Evolutionary conservation across 2,329 filamentous ascomycete genomes (phyloP).

Genomic region (Neonectria sp.): DNA sequence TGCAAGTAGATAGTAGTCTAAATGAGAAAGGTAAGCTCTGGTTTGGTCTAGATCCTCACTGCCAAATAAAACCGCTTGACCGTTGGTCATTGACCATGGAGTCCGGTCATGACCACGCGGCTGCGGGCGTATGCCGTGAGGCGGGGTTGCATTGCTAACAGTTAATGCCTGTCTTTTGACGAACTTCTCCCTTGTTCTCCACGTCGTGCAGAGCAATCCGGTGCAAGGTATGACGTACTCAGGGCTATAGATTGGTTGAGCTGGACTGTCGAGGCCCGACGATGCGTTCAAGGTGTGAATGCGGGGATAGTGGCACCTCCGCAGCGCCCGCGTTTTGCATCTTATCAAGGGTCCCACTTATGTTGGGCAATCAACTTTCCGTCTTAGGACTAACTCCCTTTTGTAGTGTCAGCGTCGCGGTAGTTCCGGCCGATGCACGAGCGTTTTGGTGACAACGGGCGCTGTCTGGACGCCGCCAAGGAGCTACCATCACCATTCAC

Average conservation of each 20-base stretch:
- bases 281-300: constrained; percentile 12
- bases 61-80: neutral
- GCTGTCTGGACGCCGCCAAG: too few species aligned
- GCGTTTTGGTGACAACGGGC: too few species aligned
- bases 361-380: constrained; percentile 45
- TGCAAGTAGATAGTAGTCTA: neutral
- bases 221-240: neutral
- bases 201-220: neutral
- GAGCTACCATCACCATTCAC: neutral
- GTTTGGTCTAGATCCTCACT: neutral
- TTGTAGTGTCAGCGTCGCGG: neutral
- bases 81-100: neutral
- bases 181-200: neutral
- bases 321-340: neutral
- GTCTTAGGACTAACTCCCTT: constrained; percentile 26
- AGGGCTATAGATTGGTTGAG: neutral
- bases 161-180: neutral
- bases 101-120: neutral
- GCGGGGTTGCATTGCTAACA: neutral
- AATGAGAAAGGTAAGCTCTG: neutral
- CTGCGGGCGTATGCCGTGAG: neutral
- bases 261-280: neutral
- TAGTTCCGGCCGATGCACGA: neutral
- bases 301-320: constrained; percentile 18
- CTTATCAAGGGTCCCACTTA: constrained; percentile 24